phyloP scores from a whole-genome alignment of 75 land plant species.

The Sequoia sempervirens region DNA sequence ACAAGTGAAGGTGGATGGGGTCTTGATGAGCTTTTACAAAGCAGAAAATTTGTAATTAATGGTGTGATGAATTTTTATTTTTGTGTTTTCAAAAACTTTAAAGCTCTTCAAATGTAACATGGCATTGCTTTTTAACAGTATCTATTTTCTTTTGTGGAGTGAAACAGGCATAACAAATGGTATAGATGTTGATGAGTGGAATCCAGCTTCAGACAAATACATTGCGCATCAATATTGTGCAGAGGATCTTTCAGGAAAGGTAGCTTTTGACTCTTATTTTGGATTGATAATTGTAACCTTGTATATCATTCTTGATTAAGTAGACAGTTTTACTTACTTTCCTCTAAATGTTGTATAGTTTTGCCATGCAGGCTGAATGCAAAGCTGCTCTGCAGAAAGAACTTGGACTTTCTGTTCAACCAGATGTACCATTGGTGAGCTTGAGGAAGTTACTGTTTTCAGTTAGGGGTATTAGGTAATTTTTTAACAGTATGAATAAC shows the following conservation, averaged over 20 bases:
- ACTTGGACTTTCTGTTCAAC: slow-evolving; percentile 63
- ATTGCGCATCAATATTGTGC: slow-evolving; percentile 47
- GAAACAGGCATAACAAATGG: slow-evolving; percentile 83
- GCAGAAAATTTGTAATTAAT: slow-evolving; percentile 62
- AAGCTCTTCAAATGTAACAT: not conserved
- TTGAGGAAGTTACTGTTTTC: not conserved
- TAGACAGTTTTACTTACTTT: not conserved
- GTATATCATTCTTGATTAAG: not conserved
- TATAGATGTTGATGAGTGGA: slow-evolving; percentile 78
- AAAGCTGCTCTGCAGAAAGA: slow-evolving; percentile 83
- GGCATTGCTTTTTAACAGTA: not conserved
- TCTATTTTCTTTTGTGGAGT: not conserved
- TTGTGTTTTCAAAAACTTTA: not conserved
- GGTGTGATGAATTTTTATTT: slow-evolving; percentile 31
- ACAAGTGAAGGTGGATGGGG: slow-evolving; percentile 91
- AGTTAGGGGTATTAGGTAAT: not conserved
- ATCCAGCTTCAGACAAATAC: slow-evolving; percentile 68
- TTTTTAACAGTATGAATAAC: not conserved
- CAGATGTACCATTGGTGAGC: slow-evolving; percentile 77
- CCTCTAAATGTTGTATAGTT: not conserved
- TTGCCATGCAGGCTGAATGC: slow-evolving; percentile 53
- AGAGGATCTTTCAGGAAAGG: slow-evolving; percentile 86
- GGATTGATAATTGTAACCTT: not conserved
- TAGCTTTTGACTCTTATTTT: slow-evolving; percentile 8
- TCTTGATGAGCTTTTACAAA: slow-evolving; percentile 61